A percentile compares a stretch with the other conserved stretches of the same genome.
phyloP scores from a whole-genome alignment of 306 rosid species.

The Senna siamea region DNA sequence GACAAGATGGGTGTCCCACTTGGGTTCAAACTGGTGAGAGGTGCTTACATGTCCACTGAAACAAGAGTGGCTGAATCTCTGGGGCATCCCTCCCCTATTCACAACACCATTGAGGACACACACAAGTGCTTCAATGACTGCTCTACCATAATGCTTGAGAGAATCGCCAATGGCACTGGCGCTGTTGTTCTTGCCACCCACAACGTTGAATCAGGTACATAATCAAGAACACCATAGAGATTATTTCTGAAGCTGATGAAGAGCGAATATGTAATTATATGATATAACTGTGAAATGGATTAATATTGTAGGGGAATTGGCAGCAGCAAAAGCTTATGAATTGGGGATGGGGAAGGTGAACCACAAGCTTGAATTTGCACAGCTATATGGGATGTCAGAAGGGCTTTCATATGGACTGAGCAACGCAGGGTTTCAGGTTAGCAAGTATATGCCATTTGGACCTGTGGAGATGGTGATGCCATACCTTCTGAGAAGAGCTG shows the following conservation, averaged over 20 bases:
- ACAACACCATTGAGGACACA: slow-evolving; percentile 65
- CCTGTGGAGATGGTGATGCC: slow-evolving; percentile 80
- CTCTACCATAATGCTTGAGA: slow-evolving; percentile 64
- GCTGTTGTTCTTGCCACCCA: slow-evolving; percentile 87
- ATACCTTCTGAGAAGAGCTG: slow-evolving; percentile 87
- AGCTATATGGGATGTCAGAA: slow-evolving; percentile 89
- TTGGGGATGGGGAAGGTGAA: slow-evolving; percentile 75
- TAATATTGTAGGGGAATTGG: slow-evolving; percentile 83
- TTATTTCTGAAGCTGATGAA: no score
- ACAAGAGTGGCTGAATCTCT: slow-evolving; percentile 57
- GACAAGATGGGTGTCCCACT: slow-evolving; percentile 66
- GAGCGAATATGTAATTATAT: no score
- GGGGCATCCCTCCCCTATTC: slow-evolving; percentile 78
- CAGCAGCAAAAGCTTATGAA: slow-evolving; percentile 74
- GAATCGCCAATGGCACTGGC: slow-evolving; percentile 63
- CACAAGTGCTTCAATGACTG: slow-evolving; percentile 81
- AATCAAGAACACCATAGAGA: no score
- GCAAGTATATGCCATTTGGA: slow-evolving; percentile 97
- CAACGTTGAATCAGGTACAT: slow-evolving; percentile 81
- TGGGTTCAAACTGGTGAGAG: slow-evolving; percentile 89
- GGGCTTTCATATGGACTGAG: slow-evolving; percentile 79
- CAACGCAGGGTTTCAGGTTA: slow-evolving; percentile 93
- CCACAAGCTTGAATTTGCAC: slow-evolving; percentile 85
- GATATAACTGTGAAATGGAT: no score
- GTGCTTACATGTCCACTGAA: slow-evolving; percentile 93